Evolutionary conservation across 441 rosid species (phyloP).

Genomic region (Raphanus hybrid): DNA sequence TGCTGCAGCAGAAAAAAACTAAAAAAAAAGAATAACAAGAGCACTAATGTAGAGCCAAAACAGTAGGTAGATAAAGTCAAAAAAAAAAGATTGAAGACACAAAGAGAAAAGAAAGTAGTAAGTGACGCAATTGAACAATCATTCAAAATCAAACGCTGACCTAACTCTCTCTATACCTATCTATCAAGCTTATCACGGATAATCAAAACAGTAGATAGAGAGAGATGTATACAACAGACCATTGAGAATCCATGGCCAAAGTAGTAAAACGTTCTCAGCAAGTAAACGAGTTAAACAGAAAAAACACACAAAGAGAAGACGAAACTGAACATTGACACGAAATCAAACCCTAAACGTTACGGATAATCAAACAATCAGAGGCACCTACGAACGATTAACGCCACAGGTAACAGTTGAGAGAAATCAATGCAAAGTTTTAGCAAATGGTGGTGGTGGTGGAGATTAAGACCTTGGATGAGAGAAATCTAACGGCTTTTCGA

Average conservation of each 20-base stretch:
- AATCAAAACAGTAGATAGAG: not conserved
- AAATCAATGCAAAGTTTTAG: no score
- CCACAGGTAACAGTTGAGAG: no score
- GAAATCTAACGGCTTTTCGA: conserved; percentile 2
- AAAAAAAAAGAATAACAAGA: no score
- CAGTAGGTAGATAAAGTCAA: no score
- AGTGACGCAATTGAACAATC: not conserved
- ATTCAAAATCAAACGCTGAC: not conserved
- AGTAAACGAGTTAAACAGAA: no score
- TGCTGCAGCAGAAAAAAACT: conserved; percentile 40
- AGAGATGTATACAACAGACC: no score
- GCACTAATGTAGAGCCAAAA: not conserved
- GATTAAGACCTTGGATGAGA: no score
- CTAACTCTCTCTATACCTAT: not conserved
- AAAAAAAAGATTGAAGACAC: not conserved
- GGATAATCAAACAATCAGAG: not conserved
- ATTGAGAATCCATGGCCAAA: no score
- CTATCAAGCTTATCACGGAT: not conserved
- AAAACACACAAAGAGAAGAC: not conserved
- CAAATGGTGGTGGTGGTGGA: no score
- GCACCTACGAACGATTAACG: no score
- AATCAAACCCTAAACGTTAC: not conserved
- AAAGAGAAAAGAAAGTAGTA: not conserved
- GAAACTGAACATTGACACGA: not conserved
- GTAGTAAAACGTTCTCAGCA: no score